Evolutionary conservation across 1,284 basidiomycete species (phyloP).

Genomic region (Cryptococcus sp.): DNA sequence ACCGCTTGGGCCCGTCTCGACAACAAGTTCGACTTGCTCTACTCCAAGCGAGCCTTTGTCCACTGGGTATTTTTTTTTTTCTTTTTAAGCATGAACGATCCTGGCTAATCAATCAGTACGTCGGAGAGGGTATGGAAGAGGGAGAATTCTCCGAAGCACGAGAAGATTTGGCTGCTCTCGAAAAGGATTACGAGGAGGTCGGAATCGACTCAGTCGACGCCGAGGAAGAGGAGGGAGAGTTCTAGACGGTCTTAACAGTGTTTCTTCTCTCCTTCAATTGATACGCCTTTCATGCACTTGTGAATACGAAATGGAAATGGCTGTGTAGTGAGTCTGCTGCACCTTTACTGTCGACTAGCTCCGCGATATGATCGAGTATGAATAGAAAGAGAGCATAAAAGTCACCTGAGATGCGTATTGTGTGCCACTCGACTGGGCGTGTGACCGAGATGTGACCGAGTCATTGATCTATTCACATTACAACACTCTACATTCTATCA

Average conservation of each 20-base stretch:
- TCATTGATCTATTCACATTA: no score
- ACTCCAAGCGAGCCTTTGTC: constrained; percentile 87
- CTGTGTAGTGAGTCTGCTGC: no score
- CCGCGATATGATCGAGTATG: no score
- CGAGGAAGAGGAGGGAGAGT: constrained; percentile 71
- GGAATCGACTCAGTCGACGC: constrained; percentile 82
- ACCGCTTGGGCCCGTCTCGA: constrained; percentile 93
- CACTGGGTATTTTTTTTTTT: constrained; percentile 56
- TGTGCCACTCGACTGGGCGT: no score
- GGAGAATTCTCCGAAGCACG: constrained; percentile 97
- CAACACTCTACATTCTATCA: no score
- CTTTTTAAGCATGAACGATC: background rate
- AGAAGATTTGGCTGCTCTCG: constrained; percentile 92
- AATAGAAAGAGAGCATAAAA: no score
- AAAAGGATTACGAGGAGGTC: constrained; percentile 96
- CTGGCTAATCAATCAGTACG: constrained; percentile 56
- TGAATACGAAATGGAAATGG: no score
- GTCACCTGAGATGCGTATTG: no score
- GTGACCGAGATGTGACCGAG: no score
- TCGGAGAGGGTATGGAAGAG: constrained; percentile 98
- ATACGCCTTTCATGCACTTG: no score
- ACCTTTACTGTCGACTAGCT: no score
- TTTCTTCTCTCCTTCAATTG: background rate
- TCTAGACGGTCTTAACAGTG: constrained; percentile 51
- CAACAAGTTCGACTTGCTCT: constrained; percentile 97